Evolutionary conservation across 2,329 filamentous ascomycete species (phyloP), one percentile per base, ranked within the genome.

Genomic region (Periconia sp.): DNA sequence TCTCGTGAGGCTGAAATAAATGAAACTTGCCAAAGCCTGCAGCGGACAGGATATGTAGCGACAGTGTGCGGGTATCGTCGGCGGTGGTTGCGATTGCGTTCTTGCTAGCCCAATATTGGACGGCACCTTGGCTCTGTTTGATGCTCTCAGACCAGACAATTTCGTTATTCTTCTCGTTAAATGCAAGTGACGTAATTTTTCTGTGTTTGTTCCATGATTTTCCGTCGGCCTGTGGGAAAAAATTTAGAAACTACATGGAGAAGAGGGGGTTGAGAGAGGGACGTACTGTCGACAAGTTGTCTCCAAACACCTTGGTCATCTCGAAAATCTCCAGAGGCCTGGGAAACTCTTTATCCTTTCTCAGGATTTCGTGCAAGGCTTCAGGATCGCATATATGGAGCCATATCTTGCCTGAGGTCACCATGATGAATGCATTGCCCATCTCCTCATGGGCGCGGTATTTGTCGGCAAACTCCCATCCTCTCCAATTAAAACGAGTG

Each of bases 151-250:
- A 23, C 65, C 65, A 70, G 1, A 68, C 65, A 7, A 70, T 45
- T 42, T 61, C 59, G 41, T 69, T 68, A 45, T 62, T 66, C 41
- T 54, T 59, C 45, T 69, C 67, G 2, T 54, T 66, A 37, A 70
- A 69, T 3, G 61, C 59, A 19, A 53, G 41, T 1, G 50, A 55
- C 1, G 64, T 65, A 15, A 64, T 48, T 49, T 66, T 67, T 11
- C 65, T 59, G 33, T 68, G 65, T 13, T 53, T 55, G 44, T 62
- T 53, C 66, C 68, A 70, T n/a, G n/a, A n/a, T n/a, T n/a, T n/a
- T n/a, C n/a, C n/a, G n/a, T n/a, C n/a, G n/a, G n/a, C n/a, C n/a
- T n/a, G n/a, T n/a, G n/a, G n/a, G n/a, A n/a, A n/a, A n/a, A n/a
- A n/a, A n/a, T n/a, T n/a, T n/a, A n/a, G n/a, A n/a, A n/a, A n/a